Conservation (phyloP, 2,329 filamentous ascomycete species). For the Alternaria conjuncta region DNA sequence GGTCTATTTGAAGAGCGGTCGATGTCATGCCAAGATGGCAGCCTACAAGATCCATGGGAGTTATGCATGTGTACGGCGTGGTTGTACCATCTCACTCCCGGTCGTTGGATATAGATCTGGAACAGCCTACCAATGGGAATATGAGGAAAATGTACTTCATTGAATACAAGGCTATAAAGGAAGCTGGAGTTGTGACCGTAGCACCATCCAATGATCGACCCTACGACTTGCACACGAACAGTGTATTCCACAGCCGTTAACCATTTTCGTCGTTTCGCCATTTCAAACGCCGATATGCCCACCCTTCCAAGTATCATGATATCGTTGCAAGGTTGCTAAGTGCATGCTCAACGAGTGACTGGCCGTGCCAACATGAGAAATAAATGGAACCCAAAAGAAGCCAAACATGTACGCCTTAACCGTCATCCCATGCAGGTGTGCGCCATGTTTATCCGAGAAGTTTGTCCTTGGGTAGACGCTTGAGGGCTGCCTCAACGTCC, state of each 20-base stretch:
- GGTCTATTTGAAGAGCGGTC: too few species aligned
- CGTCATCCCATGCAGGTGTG: constrained; percentile 6
- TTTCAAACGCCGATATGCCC: not conserved
- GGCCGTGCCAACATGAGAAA: not conserved
- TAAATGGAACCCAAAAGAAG: not conserved
- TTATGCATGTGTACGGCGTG: too few species aligned
- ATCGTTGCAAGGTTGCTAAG: not conserved
- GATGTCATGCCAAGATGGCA: too few species aligned
- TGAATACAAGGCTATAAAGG: not conserved
- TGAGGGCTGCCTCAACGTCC: constrained; percentile 75
- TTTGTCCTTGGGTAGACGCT: constrained; percentile 50
- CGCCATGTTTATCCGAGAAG: constrained; percentile 3
- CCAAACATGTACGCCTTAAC: not conserved
- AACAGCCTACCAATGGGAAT: too few species aligned
- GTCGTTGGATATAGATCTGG: too few species aligned
- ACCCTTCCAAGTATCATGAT: not conserved
- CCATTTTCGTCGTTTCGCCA: not conserved
- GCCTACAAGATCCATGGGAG: too few species aligned
- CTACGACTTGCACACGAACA: not conserved
- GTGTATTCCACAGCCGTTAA: not conserved
- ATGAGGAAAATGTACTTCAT: not conserved
- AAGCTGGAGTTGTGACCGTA: not conserved
- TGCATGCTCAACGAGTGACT: constrained; percentile 9
- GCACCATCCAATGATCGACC: not conserved
- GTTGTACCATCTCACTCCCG: too few species aligned